Base-by-base conservation (phyloP, 31 red algal genomes). In the Bonnemaisonia californica region DNA sequence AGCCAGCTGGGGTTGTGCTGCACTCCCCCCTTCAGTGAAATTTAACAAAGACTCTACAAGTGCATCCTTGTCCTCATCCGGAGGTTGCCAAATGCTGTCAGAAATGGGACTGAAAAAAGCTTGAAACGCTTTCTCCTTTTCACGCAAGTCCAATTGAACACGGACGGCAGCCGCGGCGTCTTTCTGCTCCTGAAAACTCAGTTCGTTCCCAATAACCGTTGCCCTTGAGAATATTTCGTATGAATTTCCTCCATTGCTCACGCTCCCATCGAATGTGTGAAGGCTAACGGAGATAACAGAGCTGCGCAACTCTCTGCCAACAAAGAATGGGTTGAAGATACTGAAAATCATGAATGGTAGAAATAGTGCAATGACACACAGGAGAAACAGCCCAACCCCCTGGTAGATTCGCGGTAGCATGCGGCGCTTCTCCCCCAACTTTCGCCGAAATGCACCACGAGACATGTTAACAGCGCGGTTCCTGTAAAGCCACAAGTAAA, bases 331-430 rank as follows among this genome's bases (percentile, higher is more conserved):
- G 54, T 88, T 88, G 41, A 79, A 69, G 22, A 78, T 40, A 39
- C 79, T 84, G 59, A 92, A 92, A n/a, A 92, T 68, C 22, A 92
- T 76, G 26, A 92, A 92, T 3, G 89, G 89, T n/a, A 92, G 66
- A 37, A 84, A 92, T 41, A 92, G 81, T 31, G 83, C 56, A 28
- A 92, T 76, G 27, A 76, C 81, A 56, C 74, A 80, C 2, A 92
- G 68, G 19, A 85, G 27, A 38, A 85, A 77, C n/a, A 92, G 38
- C 27, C 81, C 76, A 39, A 77, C 41, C 68, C 89, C 89, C 38
- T 86, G 83, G 42, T 78, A 92, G 41, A 92, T 67, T 13, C 83
- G 81, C n/a, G 77, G 75, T 47, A 86, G 36, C 21, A 81, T 59
- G 18, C 58, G 42, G 48, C 81, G 37, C 57, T 77, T 79, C 42